These are phyloP conservation scores for Erythrobasidium hasegawianum DNA, from an alignment of 1,284 basidiomycete genomes.

Conservation along the genomic window DNA sequence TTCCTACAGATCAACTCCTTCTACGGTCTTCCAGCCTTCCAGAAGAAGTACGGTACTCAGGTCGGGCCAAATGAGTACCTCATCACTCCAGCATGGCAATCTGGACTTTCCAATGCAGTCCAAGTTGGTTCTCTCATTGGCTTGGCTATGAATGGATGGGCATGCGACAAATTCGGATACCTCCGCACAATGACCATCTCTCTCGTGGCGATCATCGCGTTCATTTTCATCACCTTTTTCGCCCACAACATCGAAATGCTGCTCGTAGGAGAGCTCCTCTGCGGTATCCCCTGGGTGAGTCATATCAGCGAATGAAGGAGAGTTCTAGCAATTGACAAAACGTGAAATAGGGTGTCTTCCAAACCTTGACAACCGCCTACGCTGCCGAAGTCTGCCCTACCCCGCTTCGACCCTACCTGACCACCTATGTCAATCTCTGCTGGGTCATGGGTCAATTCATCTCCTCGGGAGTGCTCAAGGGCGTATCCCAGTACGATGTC, in stretches of 20 bases:
- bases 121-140: constrained; percentile 39
- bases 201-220: constrained; percentile 46
- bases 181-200: constrained; percentile 47
- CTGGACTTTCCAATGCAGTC: constrained; percentile 51
- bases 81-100: constrained; percentile 53
- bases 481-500: constrained; percentile 2
- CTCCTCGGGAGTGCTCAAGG: constrained; percentile 36
- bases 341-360: constrained; percentile 45
- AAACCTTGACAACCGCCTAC: constrained; percentile 54
- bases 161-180: constrained; percentile 48
- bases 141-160: constrained; percentile 36
- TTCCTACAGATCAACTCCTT: neutral
- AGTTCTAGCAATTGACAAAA: constrained; percentile 6
- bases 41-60: constrained; percentile 22
- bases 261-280: constrained; percentile 49
- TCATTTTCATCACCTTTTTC: constrained; percentile 51
- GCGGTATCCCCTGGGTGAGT: constrained; percentile 41
- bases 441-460: constrained; percentile 52
- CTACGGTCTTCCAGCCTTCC: neutral
- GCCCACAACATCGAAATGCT: constrained; percentile 43
- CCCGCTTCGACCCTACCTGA: constrained; percentile 53
- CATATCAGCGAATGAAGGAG: neutral
- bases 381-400: constrained; percentile 56
- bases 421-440: constrained; percentile 47
- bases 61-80: constrained; percentile 48